Conservation (phyloP, 163 green algal genomes). For the Prototheca stagnorum region DNA sequence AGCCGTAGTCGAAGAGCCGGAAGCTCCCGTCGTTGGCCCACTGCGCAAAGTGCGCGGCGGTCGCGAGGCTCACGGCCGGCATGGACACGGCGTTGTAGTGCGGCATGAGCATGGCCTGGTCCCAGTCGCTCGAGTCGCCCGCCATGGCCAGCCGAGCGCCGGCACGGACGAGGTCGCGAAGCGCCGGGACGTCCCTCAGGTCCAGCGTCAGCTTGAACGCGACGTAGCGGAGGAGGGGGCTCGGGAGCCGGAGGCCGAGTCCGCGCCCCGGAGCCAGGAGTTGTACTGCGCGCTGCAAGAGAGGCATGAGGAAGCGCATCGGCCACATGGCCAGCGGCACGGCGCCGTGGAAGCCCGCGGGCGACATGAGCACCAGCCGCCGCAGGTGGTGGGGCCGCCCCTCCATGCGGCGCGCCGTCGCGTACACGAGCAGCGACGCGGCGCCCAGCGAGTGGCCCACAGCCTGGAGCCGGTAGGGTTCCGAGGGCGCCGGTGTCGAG, state of each 20-base stretch:
- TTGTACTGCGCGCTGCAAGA: too few relatives aligned
- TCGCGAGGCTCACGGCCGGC: conserved; percentile 64
- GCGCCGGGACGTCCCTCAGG: conserved; percentile 36
- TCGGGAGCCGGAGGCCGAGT: conserved; percentile 40
- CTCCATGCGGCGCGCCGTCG: conserved; percentile 27
- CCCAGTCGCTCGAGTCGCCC: conserved; percentile 77
- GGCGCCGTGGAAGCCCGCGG: conserved; percentile 61
- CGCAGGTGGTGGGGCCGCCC: conserved; percentile 44
- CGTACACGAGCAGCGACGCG: conserved; percentile 68
- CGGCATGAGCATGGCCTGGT: conserved; percentile 71
- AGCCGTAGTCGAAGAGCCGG: conserved; percentile 77
- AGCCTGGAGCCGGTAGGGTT: conserved; percentile 18
- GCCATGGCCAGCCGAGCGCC: conserved; percentile 28
- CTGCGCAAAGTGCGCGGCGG: conserved; percentile 32
- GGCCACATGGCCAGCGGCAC: conserved; percentile 16
- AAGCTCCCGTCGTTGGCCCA: conserved; percentile 43
- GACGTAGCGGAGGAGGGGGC: conserved; percentile 42
- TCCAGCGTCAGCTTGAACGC: conserved; percentile 61
- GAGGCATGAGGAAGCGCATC: conserved; percentile 1
- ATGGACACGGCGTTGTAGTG: conserved; percentile 80
- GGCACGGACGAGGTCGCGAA: conserved; percentile 25
- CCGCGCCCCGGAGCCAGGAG: conserved; percentile 16
- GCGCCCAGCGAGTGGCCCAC: conserved; percentile 84
- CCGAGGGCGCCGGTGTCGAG: background rate
- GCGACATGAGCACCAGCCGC: conserved; percentile 74